These are phyloP conservation scores for Odontarrhena argentea DNA, from an alignment of 345 rosid genomes.

Conservation along the genomic window DNA sequence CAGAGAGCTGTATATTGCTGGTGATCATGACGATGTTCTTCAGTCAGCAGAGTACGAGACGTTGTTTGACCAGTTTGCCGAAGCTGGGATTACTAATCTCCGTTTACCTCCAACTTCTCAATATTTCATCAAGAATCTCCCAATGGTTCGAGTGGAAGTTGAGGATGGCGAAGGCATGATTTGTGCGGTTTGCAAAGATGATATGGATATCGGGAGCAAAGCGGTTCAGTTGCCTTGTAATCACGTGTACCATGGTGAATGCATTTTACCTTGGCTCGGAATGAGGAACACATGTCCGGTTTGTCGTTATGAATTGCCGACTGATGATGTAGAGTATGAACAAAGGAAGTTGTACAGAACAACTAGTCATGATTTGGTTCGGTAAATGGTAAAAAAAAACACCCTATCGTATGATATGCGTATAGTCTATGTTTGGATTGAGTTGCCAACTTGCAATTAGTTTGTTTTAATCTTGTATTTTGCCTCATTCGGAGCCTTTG, in stretches of 20 bases:
- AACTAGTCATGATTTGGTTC: conserved; percentile 2
- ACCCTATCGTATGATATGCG: neutral
- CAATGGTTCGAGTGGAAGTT: conserved; percentile 46
- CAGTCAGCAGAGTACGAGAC: conserved; percentile 63
- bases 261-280: conserved; percentile 82
- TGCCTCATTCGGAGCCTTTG: conserved; percentile 18
- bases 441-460: conserved; percentile 5
- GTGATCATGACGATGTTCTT: conserved; percentile 49
- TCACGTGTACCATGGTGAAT: conserved; percentile 80
- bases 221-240: conserved; percentile 76
- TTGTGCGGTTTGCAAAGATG: conserved; percentile 96
- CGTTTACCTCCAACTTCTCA: conserved; percentile 72
- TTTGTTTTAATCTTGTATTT: neutral
- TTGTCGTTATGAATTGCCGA: conserved; percentile 84
- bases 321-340: conserved; percentile 79
- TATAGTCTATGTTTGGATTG: conserved; percentile 17
- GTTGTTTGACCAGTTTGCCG: conserved; percentile 75
- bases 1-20: conserved; percentile 44
- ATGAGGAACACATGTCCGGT: conserved; percentile 94
- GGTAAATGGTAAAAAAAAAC: conserved; percentile 16
- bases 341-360: conserved; percentile 50
- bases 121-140: conserved; percentile 64
- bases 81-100: conserved; percentile 51
- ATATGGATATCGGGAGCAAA: conserved; percentile 57
- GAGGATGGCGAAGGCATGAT: conserved; percentile 38